phyloP scores from a whole-genome alignment of 768 basidiomycete genomes.

The Sarcomyxa edulis region DNA sequence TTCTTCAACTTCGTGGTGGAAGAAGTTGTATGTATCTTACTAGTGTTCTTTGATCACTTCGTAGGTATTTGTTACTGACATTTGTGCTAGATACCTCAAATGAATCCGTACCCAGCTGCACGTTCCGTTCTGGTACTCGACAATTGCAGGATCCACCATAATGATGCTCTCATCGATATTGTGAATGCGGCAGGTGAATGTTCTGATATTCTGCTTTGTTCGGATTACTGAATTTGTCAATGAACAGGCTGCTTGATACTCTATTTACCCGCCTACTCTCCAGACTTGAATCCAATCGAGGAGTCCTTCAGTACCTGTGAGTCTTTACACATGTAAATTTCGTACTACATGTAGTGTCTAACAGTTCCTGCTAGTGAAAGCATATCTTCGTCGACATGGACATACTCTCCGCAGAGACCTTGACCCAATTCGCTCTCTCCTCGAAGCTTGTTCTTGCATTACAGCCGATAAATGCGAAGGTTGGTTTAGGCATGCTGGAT shows the following conservation, averaged over 20 bases:
- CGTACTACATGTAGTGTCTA: too few relatives aligned
- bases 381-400: slow-evolving; percentile 16
- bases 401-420: slow-evolving; percentile 8
- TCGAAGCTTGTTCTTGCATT: slow-evolving; percentile 11
- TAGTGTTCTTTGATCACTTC: neutral
- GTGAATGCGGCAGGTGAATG: slow-evolving; percentile 17
- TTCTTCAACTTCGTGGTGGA: slow-evolving; percentile 32
- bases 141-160: slow-evolving; percentile 34
- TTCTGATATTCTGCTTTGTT: slow-evolving; percentile 4
- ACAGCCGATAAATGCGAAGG: slow-evolving; percentile 8
- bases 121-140: slow-evolving; percentile 29
- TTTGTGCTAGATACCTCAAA: slow-evolving; percentile 22
- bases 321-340: slow-evolving; percentile 7
- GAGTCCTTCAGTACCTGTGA: slow-evolving; percentile 25
- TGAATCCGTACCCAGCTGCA: slow-evolving; percentile 25
- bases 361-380: slow-evolving; percentile 18
- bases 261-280: slow-evolving; percentile 30
- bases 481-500: slow-evolving; percentile 10
- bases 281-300: slow-evolving; percentile 31
- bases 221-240: too few relatives aligned
- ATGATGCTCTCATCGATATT: slow-evolving; percentile 18
- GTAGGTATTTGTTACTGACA: neutral
- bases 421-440: slow-evolving; percentile 8
- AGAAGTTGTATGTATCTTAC: slow-evolving; percentile 22
- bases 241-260: slow-evolving; percentile 17